These are phyloP conservation scores for Candida freyschussii DNA, from an alignment of 1,139 yeast genomes.

Conservation along the genomic window DNA sequence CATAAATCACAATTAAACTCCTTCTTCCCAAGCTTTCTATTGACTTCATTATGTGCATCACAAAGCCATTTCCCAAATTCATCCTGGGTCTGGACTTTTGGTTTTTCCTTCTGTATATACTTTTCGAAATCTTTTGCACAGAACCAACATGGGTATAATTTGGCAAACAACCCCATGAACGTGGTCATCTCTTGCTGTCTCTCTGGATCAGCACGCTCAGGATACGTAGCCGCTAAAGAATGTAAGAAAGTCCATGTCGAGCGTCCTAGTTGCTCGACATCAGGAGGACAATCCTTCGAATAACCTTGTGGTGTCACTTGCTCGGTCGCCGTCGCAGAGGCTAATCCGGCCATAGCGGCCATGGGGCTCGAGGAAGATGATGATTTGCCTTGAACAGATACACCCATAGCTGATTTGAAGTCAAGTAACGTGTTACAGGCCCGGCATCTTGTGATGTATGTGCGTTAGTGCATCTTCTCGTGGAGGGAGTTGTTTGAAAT, in stretches of 20 bases:
- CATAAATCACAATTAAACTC: constrained; percentile 82
- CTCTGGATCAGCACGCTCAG: constrained; percentile 54
- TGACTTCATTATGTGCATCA: constrained; percentile 90
- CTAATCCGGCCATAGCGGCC: constrained; percentile 14
- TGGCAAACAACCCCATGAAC: constrained; percentile 68
- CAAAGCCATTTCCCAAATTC: constrained; percentile 90
- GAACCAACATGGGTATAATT: constrained; percentile 89
- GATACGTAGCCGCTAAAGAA: constrained; percentile 86
- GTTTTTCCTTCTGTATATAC: constrained; percentile 52
- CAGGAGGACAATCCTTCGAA: constrained; percentile 73
- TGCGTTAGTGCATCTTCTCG: no score
- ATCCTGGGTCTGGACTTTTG: constrained; percentile 66
- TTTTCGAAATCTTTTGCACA: constrained; percentile 82
- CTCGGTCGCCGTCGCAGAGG: constrained; percentile 20
- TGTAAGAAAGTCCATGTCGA: constrained; percentile 93
- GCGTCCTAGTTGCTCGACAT: constrained; percentile 73
- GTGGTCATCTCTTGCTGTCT: constrained; percentile 70
- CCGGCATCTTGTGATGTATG: no score
- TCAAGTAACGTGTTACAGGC: constrained; percentile 76
- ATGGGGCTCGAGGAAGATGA: constrained; percentile 17
- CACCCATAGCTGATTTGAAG: constrained; percentile 53
- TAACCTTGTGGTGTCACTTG: constrained; percentile 23
- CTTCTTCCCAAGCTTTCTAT: constrained; percentile 78
- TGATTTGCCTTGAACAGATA: constrained; percentile 7
- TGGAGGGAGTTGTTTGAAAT: constrained; percentile 8